Base-by-base conservation (phyloP, 805 yeast species). In the Pichia paraexigua region DNA sequence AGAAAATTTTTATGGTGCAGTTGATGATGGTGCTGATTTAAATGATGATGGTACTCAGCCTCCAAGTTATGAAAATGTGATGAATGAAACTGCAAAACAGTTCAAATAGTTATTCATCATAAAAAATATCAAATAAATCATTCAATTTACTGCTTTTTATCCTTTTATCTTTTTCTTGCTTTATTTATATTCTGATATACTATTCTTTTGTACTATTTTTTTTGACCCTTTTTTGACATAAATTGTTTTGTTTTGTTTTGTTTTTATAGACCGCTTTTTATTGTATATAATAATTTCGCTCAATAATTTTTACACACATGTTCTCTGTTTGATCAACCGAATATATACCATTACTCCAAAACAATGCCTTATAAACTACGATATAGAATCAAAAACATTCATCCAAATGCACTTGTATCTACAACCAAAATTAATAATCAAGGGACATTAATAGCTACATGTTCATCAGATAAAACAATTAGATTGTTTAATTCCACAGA, bases 371-470 rank as follows among this genome's bases (percentile, higher is more conserved):
- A 59, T 45, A 55, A 40, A 17, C 53, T 57, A 25, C 54, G 57
- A 49, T 51, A 35, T 35, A 51, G 35, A 42, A 30, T 58, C 1
- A 12, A 21, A 8, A 37, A 48, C 2, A 41, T 48, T 11, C 64
- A 62, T 49, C 43, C 54, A 2, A 57, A 54, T 22, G 41, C 49
- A 3, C 48, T 58, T 17, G 67, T 68, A 13, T 78, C 86, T 11
- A 65, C 78, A 7, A 74, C 79, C 18, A 77, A 78, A 60, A 66
- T 85, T 46, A 78, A 87, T 24, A 89, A 90, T 13, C 72, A 83
- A 64, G 85, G 85, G 0, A 50, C 58, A 20, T 66, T 58, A 13
- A 55, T 86, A 15, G 95, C 95, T 1, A 70, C 82, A 0, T 67
- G 78, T 35, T 71, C 83, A 1, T 76, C 82, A 11, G 87, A 82